Conservation (phyloP, 441 rosid species). For the Omphalea diandra region DNA sequence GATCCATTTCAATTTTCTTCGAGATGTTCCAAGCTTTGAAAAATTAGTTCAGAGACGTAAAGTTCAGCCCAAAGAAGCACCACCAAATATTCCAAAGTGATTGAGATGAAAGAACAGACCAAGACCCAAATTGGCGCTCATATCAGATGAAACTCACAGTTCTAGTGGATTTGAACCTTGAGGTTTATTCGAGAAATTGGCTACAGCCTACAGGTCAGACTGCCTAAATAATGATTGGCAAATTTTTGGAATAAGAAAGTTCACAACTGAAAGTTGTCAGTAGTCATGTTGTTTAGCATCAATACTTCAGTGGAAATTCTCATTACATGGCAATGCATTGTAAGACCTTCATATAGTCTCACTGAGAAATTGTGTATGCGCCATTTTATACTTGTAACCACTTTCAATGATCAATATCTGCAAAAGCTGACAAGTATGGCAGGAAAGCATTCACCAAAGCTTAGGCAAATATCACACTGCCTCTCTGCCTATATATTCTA, state of each 20-base stretch:
- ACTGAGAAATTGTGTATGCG: background rate
- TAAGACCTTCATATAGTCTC: background rate
- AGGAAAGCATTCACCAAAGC: background rate
- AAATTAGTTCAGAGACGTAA: background rate
- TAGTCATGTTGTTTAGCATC: background rate
- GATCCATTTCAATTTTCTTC: background rate
- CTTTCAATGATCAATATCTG: background rate
- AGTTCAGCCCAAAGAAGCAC: background rate
- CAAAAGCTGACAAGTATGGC: background rate
- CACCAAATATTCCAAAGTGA: constrained; percentile 7
- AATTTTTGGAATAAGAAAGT: background rate
- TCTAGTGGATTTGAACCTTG: background rate
- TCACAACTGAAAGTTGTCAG: background rate
- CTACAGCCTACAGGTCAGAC: too few relatives aligned
- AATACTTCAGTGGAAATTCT: background rate
- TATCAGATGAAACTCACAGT: background rate
- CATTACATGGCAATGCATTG: background rate
- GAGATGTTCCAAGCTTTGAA: background rate
- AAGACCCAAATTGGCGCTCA: background rate
- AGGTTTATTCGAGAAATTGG: background rate
- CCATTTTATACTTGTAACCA: background rate
- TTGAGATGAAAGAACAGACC: background rate
- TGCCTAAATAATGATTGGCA: background rate
- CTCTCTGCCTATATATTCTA: background rate
- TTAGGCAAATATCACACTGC: constrained; percentile 2